Percentiles rank a stretch among this genome's conserved stretches.
phyloP scores from a whole-genome alignment of 345 rosid species.

The Bruguiera gymnorhiza region DNA sequence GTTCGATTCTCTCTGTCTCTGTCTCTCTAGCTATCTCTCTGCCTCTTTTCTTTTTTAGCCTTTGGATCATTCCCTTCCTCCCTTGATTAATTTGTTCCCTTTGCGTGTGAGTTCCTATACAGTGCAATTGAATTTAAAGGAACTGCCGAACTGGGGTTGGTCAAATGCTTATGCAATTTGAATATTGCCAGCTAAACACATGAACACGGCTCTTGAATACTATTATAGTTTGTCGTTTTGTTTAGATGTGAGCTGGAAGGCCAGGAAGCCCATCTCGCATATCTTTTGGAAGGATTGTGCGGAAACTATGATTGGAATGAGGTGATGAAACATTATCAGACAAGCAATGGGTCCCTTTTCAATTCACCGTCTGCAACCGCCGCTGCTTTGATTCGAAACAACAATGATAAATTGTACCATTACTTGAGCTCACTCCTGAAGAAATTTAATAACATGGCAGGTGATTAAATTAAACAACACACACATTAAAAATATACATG shows the following conservation, averaged over 20 bases:
- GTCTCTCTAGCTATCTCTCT: background rate
- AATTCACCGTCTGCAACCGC: background rate
- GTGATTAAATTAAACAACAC: no score
- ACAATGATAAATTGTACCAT: background rate
- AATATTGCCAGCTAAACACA: no score
- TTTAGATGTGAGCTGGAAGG: background rate
- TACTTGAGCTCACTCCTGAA: background rate
- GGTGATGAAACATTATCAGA: background rate
- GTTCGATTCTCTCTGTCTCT: background rate
- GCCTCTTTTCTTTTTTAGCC: no score
- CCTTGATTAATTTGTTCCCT: no score
- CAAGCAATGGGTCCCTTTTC: background rate
- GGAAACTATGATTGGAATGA: constrained; percentile 4
- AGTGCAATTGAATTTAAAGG: no score
- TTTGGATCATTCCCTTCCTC: background rate
- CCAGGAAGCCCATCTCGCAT: constrained; percentile 4
- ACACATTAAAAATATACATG: background rate
- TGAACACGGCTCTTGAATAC: no score
- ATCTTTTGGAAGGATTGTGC: constrained; percentile 15
- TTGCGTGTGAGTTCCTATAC: no score
- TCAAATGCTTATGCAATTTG: no score
- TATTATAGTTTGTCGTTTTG: no score
- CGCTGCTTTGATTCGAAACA: background rate
- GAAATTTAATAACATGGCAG: background rate
- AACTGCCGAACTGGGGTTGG: no score